phyloP scores from a whole-genome alignment of 1,284 basidiomycete species.

The Neolentinus lepideus region DNA sequence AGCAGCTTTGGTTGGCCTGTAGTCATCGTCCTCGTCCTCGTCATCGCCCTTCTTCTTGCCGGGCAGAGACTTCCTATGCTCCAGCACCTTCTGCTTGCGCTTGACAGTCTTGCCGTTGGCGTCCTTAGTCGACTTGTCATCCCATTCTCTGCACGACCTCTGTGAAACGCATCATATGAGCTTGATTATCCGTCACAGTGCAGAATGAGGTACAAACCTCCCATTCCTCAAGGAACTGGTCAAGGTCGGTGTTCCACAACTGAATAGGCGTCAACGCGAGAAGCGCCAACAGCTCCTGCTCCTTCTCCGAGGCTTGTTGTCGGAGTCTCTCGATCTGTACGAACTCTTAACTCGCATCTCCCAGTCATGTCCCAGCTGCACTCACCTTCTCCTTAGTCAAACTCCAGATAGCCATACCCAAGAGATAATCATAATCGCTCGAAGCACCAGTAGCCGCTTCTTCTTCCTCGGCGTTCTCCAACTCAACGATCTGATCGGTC shows the following conservation, averaged over 20 bases:
- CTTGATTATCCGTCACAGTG: conserved; percentile 1
- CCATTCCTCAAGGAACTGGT: conserved; percentile 82
- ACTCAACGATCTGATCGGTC: conserved; percentile 55
- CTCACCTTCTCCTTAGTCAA: conserved; percentile 89
- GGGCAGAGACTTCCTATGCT: conserved; percentile 60
- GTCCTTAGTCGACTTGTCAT: conserved; percentile 45
- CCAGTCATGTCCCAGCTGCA: not conserved
- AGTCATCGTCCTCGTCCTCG: conserved; percentile 60
- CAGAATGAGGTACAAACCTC: conserved; percentile 43
- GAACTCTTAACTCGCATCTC: conserved; percentile 1
- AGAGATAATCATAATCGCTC: conserved; percentile 89
- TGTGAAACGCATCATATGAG: conserved; percentile 37
- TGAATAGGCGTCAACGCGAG: conserved; percentile 78
- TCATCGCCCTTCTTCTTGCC: conserved; percentile 43
- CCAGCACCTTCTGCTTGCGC: conserved; percentile 71
- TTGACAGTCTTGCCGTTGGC: conserved; percentile 58
- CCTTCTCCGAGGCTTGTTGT: conserved; percentile 78
- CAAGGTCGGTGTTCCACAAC: conserved; percentile 90
- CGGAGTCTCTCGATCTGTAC: conserved; percentile 79
- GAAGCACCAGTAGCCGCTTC: conserved; percentile 30
- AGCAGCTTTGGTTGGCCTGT: conserved; percentile 62
- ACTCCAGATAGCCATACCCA: conserved; percentile 94
- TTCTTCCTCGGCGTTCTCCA: conserved; percentile 42
- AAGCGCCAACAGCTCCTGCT: conserved; percentile 74
- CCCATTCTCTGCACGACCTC: conserved; percentile 45